Evolutionary conservation across 495 filamentous ascomycete genomes (phyloP).

Genomic region (Aspergillus baeticus): DNA sequence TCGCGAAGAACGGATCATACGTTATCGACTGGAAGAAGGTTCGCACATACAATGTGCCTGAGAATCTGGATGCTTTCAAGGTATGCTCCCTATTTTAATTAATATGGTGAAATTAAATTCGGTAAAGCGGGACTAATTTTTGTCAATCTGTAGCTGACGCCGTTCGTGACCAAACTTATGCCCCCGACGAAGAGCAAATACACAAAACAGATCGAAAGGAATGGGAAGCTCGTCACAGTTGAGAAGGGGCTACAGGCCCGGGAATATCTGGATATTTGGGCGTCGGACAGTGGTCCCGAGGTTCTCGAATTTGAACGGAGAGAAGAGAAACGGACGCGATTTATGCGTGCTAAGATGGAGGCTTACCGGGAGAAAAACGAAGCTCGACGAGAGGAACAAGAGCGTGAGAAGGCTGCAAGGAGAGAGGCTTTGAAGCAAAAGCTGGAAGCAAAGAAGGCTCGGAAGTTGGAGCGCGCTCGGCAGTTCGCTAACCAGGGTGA

Average conservation of each 20-base stretch:
- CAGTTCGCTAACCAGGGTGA: background rate
- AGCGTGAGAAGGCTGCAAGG: no score
- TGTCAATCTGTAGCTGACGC: conserved; percentile 63
- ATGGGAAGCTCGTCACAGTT: conserved; percentile 24
- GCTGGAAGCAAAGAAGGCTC: no score
- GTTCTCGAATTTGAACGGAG: conserved; percentile 28
- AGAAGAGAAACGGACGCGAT: conserved; percentile 14
- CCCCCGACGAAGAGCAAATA: conserved; percentile 37
- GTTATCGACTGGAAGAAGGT: conserved; percentile 81
- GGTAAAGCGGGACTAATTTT: conserved; percentile 17
- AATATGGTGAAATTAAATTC: conserved; percentile 15
- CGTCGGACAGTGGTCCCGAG: conserved; percentile 33
- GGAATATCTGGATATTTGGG: conserved; percentile 44
- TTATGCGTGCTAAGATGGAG: background rate
- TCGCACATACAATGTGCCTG: conserved; percentile 82
- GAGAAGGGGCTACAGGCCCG: conserved; percentile 32
- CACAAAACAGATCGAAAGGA: conserved; percentile 30
- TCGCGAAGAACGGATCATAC: conserved; percentile 84
- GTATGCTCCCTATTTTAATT: conserved; percentile 37
- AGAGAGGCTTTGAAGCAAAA: no score
- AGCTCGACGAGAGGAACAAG: no score
- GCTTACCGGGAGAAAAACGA: background rate
- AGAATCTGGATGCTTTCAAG: conserved; percentile 65
- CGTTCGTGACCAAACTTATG: conserved; percentile 75
- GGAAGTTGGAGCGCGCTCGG: background rate